Percentiles rank a stretch among this genome's conserved stretches.
phyloP scores from a whole-genome alignment of 2,329 filamentous ascomycete genomes.

The Decorospora gaudefroyi region DNA sequence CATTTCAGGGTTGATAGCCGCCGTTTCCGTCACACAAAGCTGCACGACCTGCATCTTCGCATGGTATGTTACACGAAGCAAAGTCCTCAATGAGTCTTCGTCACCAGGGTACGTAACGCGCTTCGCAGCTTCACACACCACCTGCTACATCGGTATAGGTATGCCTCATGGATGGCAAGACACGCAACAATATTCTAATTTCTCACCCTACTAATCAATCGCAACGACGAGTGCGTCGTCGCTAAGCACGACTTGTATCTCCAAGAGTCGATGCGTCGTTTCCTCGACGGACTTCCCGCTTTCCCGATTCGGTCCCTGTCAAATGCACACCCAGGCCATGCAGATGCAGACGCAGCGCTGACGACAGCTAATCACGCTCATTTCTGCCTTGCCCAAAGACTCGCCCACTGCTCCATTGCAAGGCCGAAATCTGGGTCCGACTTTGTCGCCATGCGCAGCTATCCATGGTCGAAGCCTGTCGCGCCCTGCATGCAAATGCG shows the following conservation, averaged over 20 bases:
- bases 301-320: conserved; percentile 7
- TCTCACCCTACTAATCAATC: conserved; percentile 1
- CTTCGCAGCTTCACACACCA: neutral
- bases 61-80: conserved; percentile 4
- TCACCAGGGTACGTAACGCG: conserved; percentile 4
- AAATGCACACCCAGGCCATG: conserved; percentile 8
- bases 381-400: conserved; percentile 27
- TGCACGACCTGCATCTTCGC: conserved; percentile 5
- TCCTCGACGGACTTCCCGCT: neutral
- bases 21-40: conserved; percentile 3
- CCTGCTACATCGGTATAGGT: neutral
- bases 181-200: no score
- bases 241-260: neutral
- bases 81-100: neutral
- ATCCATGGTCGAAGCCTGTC: conserved; percentile 21
- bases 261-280: conserved; percentile 1
- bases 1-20: conserved; percentile 10
- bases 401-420: conserved; percentile 18
- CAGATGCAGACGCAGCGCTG: conserved; percentile 27
- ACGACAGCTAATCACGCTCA: conserved; percentile 25
- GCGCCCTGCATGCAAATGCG: conserved; percentile 16
- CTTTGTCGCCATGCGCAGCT: conserved; percentile 16
- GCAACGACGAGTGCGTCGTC: neutral
- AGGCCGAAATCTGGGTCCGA: conserved; percentile 22
- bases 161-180: conserved; percentile 3